phyloP scores from a whole-genome alignment of 768 basidiomycete genomes.

The Boletus huronensis region DNA sequence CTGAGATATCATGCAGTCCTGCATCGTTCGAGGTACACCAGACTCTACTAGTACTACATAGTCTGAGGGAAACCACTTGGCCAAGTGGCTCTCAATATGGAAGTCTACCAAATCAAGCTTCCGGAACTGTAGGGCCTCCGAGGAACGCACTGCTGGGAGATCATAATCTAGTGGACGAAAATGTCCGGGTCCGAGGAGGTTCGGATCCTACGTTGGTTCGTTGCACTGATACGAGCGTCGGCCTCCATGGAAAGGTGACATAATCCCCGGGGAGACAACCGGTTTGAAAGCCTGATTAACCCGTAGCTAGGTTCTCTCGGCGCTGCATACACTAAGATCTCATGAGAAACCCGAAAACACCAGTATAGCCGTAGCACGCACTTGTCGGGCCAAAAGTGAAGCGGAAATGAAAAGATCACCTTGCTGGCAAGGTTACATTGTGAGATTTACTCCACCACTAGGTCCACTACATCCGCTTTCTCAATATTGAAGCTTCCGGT shows the following conservation, averaged over 20 bases:
- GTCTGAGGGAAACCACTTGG: neutral
- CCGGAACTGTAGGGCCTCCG: no score
- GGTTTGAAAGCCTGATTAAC: neutral
- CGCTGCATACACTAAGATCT: neutral
- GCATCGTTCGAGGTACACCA: neutral
- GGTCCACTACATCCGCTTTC: neutral
- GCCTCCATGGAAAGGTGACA: neutral
- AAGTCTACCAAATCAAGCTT: neutral
- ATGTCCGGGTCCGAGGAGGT: neutral
- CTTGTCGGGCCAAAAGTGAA: neutral
- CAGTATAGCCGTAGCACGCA: no score
- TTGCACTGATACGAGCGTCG: neutral
- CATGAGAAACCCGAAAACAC: neutral
- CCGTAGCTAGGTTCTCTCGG: no score
- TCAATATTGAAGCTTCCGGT: neutral
- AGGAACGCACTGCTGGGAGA: neutral
- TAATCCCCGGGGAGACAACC: neutral
- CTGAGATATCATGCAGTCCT: neutral
- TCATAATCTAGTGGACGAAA: no score
- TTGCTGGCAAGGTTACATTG: neutral
- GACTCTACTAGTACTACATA: no score
- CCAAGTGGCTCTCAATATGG: neutral
- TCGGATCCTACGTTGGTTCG: neutral
- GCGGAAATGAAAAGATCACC: neutral
- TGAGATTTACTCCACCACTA: neutral